Evolutionary conservation across 1,284 basidiomycete species (phyloP), one percentile per base, ranked within the genome.

Genomic region (Ceratobasidium papillatum): DNA sequence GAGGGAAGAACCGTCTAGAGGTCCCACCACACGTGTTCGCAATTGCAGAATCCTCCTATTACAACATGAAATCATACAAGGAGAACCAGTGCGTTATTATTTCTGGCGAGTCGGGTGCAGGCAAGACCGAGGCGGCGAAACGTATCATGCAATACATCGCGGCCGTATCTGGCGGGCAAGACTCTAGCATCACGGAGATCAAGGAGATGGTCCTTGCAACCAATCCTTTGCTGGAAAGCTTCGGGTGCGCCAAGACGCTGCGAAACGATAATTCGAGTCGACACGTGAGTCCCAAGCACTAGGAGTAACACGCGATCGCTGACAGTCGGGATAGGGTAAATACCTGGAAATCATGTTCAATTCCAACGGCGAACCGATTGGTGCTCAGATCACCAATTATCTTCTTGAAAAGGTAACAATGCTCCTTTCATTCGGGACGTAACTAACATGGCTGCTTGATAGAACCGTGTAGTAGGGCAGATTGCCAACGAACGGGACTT

Each of bases 181-280:
- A 92, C 80, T 90, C 87, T 79, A 91, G 90, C 78, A 99, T 99
- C 77, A 94, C 97, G 81, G 92, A 96, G 82, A 96, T 99, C 83
- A 99, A 99, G 86, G 96, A 99, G 81, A 99, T 99, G 98, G 98
- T 99, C n/a, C 86, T 99, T 52, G 98, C 98, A 9, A 99, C 98
- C 19, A 99, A 99, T 82, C 98, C 98, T 27, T 84, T 99, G 51
- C 86, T 99, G 77, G 98, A 99, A 84, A 97, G 94, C 83, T 99
- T 99, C 79, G 98, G 98, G 30, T 99, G 98, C 83, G 98, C 98
- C 32, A 99, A 99, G 86, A 99, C 98, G 19, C 87, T 99, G 76
- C 89, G 98, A 74, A 99, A 99, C 82, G 98, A 99, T 84, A 99
- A 99, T 82, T 97, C 95, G 7, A 96, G 94, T 89, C 91, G 98